Evolutionary conservation across 805 yeast genomes (phyloP), one percentile per base, ranked within the genome.

Genomic region (Metschnikowia matae): DNA sequence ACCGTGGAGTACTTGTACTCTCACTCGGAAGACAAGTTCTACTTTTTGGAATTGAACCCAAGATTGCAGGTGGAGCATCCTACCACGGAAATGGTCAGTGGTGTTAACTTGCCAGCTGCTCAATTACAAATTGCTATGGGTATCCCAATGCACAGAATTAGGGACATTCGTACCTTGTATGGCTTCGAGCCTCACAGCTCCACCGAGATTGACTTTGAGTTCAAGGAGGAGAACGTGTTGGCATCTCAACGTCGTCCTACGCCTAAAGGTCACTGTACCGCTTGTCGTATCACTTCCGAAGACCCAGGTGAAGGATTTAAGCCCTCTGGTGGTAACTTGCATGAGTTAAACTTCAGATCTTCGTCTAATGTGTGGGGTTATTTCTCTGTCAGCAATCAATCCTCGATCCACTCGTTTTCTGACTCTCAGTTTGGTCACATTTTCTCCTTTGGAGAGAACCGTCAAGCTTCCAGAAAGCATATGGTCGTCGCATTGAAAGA

Each of bases 41-140:
- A 91, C 79, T 94, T 94, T 71, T 79, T 94, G 68, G 99, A 94
- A 75, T 81, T 94, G 68, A 94, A 94, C 70, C 99, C 99, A 63
- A 88, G 99, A 79, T 80, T 94, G 69, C 99, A 94, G 78, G 99
- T 94, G 53, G 99, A 94, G 80, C 99, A 94, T 79, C 99, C 99
- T 64, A 94, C 99, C 41, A 94, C 99, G 38, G 99, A 94, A 76
- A 94, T 94, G 99, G 99, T 90, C 50, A 86, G 96, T 21, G 99
- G 99, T 58, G 97, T 94, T 48, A 95, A 94, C 67, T 79, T 94
- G 67, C 99, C 99, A 29, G 96, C 97, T 51, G 96, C 99, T 36
- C 99, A 94, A 75, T 82, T 94, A 59, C 99, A 94, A 75, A 89
- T 94, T 71, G 98, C 99, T 56, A 94, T 94, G 99, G 99, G 99